Conservation (phyloP, 1,284 basidiomycete genomes). For the Chalciporus sp. region DNA sequence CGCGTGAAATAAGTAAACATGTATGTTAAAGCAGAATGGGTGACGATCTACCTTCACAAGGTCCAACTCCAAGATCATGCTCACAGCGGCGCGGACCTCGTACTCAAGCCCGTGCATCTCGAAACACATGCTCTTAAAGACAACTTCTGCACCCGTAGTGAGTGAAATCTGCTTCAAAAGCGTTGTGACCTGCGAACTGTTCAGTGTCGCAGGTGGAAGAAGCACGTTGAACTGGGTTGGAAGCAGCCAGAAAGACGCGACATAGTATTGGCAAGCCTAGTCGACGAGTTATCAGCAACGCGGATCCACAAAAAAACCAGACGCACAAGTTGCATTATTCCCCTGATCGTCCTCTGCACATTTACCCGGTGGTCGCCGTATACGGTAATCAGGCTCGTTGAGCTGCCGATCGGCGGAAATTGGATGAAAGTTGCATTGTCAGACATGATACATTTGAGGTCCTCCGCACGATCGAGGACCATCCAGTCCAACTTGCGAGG, state of each 20-base stretch:
- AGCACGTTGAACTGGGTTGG: constrained; percentile 93
- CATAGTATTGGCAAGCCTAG: constrained; percentile 94
- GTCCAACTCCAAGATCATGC: constrained; percentile 88
- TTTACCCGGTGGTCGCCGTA: constrained; percentile 95
- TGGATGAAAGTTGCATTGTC: constrained; percentile 97
- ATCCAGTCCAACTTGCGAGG: constrained; percentile 99
- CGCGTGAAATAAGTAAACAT: constrained; percentile 1
- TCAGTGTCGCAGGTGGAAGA: constrained; percentile 81
- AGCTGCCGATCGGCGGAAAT: constrained; percentile 89
- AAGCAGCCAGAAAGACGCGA: constrained; percentile 94
- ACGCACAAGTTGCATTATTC: constrained; percentile 91
- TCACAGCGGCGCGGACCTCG: constrained; percentile 87
- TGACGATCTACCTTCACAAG: constrained; percentile 74
- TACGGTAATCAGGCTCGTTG: constrained; percentile 90
- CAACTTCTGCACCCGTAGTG: constrained; percentile 89
- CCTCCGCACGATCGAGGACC: constrained; percentile 90
- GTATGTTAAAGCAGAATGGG: not conserved
- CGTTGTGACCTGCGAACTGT: constrained; percentile 81
- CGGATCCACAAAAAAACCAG: constrained; percentile 4
- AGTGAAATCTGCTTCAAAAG: constrained; percentile 88
- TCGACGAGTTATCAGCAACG: constrained; percentile 6
- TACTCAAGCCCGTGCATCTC: constrained; percentile 96
- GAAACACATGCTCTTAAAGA: constrained; percentile 97
- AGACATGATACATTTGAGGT: constrained; percentile 89
- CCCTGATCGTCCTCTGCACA: constrained; percentile 93